Evolutionary conservation across 2,329 filamentous ascomycete species (phyloP), one percentile per base, ranked within the genome.

Genomic region (Rhynchosporium graminicola): DNA sequence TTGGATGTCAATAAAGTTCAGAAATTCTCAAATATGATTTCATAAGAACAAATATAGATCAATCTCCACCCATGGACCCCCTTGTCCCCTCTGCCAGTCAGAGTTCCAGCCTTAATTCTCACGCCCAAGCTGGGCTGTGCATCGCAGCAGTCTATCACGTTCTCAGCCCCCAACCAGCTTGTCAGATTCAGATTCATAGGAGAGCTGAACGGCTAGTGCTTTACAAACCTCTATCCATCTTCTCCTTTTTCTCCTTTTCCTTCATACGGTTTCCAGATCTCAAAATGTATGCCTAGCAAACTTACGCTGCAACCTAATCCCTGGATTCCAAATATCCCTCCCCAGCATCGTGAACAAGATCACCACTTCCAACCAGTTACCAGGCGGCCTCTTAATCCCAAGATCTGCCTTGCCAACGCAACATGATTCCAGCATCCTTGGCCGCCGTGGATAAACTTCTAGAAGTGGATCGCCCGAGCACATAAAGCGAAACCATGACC

Each of bases 401-500:
- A 45, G 45, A 58, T 52, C 48, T 12, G 45, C 29, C 51, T 43
- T 12, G 45, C 29, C 51, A 58, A 28, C 45, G 64, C 52, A 57
- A 60, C 59, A 63, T 56, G 29, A 62, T 43, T 54, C 57, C 58
- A 58, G 43, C 43, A 57, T 40, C 28, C 40, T 60, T 59, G 43
- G 47, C 42, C 42, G 29, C 42, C 38, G 61, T 57, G 52, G 38
- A 55, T 43, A 58, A 57, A 20, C 5, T n/a, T 47, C 33, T 40
- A 45, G 55, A 52, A 50, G 61, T 63, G 60, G 59, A 45, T 42
- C 42, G 48, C 10, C 45, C 46, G 63, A 63, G 65, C 55, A 59
- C 57, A 47, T 62, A 55, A 61, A 57, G 62, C 60, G 45, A 50
- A 28, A 64, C 29, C n/a, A 67, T 65, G 65, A 60, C 65, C 10